phyloP scores from a whole-genome alignment of 805 yeast genomes.

The Lachancea thermotolerans region DNA sequence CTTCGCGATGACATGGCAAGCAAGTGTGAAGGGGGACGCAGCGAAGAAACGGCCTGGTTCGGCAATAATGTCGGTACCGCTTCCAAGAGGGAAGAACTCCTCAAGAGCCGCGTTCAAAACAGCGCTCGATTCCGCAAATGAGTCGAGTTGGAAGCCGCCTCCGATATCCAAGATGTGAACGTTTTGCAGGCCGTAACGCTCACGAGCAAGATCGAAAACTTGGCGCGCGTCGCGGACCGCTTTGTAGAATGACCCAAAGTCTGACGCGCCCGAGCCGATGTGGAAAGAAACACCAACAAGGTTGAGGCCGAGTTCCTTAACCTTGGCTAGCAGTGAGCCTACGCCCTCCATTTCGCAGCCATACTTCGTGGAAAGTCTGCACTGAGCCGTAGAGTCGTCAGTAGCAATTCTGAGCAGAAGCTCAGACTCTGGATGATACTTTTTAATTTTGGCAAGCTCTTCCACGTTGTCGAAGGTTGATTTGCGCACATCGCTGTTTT shows the following conservation, averaged over 20 bases:
- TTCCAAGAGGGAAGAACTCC: conserved; percentile 47
- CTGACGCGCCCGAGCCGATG: conserved; percentile 89
- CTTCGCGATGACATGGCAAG: conserved; percentile 79
- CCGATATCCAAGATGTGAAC: conserved; percentile 75
- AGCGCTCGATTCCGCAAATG: conserved; percentile 52
- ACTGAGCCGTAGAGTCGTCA: conserved; percentile 81
- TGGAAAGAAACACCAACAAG: conserved; percentile 90
- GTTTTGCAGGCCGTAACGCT: conserved; percentile 36
- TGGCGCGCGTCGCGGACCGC: conserved; percentile 67
- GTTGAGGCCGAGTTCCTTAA: conserved; percentile 53
- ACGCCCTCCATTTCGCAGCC: conserved; percentile 67
- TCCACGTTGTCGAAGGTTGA: conserved; percentile 88
- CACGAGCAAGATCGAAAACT: conserved; percentile 55
- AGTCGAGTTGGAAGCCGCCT: conserved; percentile 75
- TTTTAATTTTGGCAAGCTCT: conserved; percentile 68
- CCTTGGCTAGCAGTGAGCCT: conserved; percentile 48
- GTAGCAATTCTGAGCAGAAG: conserved; percentile 78
- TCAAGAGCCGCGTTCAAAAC: conserved; percentile 52
- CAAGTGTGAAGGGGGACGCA: conserved; percentile 78
- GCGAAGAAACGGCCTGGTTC: conserved; percentile 94
- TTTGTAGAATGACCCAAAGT: conserved; percentile 53
- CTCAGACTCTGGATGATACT: conserved; percentile 61
- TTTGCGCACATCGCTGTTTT: conserved; percentile 46
- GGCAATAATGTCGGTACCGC: conserved; percentile 55
- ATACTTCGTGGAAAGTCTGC: conserved; percentile 80